Base-by-base conservation (phyloP, 1,284 basidiomycete genomes). In the Cutaneotrichosporon mucoides region DNA sequence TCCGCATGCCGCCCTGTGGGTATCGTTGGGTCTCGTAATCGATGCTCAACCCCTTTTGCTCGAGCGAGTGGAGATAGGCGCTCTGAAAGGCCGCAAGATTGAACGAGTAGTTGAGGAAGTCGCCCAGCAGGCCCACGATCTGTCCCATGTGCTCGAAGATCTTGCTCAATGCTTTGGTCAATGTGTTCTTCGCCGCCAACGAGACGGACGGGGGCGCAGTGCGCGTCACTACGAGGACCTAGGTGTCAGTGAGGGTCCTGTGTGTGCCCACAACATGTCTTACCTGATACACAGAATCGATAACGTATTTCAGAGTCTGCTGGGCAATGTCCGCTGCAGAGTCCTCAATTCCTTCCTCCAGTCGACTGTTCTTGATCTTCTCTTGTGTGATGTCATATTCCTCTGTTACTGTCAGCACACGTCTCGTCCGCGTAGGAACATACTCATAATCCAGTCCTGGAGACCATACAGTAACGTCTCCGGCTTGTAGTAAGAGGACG, bases 371-470 rank as follows among this genome's bases (percentile, higher is more conserved):
- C 9, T 12, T 40, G 38, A 40, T 40, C 38, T 40, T 40, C 24
- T 24, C 24, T 24, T 24, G 24, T 24, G 24, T 24, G 24, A 24
- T 24, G 24, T 24, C 24, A 24, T 24, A 24, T 24, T 24, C 24
- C 24, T 24, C 24, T 24, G 24, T 24, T 24, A 24, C 24, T 24
- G 24, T 24, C 24, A 24, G 24, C 24, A 24, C 24, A 24, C 24
- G 24, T 24, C 24, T 24, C 24, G 12, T 8, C 12, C 24, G 24
- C 38, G 37, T 16, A n/a, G 6, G 12, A 40, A 85, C 82, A 88
- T 89, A 92, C 3, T 84, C 84, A 92, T 76, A 58, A 91, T 86
- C 89, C 90, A 92, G 42, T 88, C 86, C n/a, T 85, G 86, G 9
- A 92, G 81, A 5, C 88, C 88, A 71, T 90, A 92, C 6, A 92